Conservation (phyloP, 1,139 yeast genomes). For the Magnusiomyces ingens region DNA sequence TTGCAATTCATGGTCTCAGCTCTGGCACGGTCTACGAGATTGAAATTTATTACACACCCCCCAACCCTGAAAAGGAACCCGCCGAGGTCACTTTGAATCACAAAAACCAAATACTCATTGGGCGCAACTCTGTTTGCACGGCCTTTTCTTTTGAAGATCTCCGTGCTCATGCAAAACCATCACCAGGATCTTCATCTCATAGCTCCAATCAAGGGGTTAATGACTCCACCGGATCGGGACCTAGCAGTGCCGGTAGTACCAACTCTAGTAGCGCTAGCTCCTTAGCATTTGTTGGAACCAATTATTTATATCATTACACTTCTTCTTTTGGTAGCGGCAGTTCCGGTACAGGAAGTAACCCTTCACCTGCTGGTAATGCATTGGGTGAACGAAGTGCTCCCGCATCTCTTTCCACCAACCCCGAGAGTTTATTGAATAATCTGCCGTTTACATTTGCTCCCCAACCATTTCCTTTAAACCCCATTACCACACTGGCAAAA, state of each 20-base stretch:
- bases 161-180: slow-evolving; percentile 1
- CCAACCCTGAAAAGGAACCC: slow-evolving; percentile 7
- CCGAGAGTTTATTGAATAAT: too few species aligned
- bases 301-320: too few species aligned
- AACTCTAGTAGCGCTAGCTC: too few species aligned
- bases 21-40: slow-evolving; percentile 33
- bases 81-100: slow-evolving; percentile 1
- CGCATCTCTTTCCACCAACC: too few species aligned
- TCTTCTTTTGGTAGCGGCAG: background rate
- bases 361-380: too few species aligned
- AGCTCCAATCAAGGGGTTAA: background rate
- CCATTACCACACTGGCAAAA: slow-evolving; percentile 34
- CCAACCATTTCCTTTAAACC: slow-evolving; percentile 32
- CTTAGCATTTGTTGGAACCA: too few species aligned
- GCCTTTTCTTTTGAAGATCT: slow-evolving; percentile 15
- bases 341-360: background rate
- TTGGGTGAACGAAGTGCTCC: too few species aligned
- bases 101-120: slow-evolving; percentile 14
- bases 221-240: slow-evolving; percentile 4
- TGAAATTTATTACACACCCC: slow-evolving; percentile 22
- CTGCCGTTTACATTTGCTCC: slow-evolving; percentile 11
- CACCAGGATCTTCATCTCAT: background rate
- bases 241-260: background rate
- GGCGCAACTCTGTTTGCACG: slow-evolving; percentile 19
- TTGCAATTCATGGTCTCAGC: slow-evolving; percentile 26